Base-by-base conservation (phyloP, 2,329 filamentous ascomycete species). In the Phialophora verrucosa region DNA sequence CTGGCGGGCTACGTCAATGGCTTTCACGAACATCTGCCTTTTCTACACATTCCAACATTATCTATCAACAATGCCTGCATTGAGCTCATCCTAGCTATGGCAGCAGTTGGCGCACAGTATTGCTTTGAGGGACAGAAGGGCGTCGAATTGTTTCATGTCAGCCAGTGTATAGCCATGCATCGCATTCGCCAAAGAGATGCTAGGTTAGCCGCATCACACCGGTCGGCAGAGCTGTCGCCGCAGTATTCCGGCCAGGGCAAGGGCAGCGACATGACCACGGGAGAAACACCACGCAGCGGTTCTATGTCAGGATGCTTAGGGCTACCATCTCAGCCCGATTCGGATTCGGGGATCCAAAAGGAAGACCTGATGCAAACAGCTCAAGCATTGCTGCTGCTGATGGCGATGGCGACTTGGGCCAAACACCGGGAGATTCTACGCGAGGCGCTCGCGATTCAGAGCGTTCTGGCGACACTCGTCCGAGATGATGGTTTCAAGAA, bases 341-440 rank as follows among this genome's bases (percentile, higher is more conserved):
- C 47, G 29, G 68, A 66, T 17, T 44, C 62, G n/a, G 59, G 58
- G 27, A 27, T 27, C 27, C 59, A 60, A 38, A 53, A 49, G 54
- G 69, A 70, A 63, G 67, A 72, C 31, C 47, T 71, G 17, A 72
- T 71, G 63, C 69, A 73, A 57, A 71, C 69, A 7, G 70, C 69
- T 11, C 71, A 72, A 55, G 67, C 70, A 10, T 56, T 73, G 23
- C 64, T 73, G 2, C 64, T 72, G 7, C 70, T 75, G 1, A 73
- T 74, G 50, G 67, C 65, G 3, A 73, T 74, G 66, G 73, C 73
- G 20, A 73, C 73, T 3, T 75, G 73, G 73, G 69, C 67, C 25
- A 74, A 73, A 55, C 69, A 72, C 50, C 64, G 68, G 12, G 64
- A 65, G 20, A 73, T 73, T 31, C 69, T 71, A 5, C 67, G 71